A percentile compares a stretch with the other conserved stretches of the same genome.
Conservation (phyloP, 1,139 yeast species). For the Protomyces arabidopsidicola region DNA sequence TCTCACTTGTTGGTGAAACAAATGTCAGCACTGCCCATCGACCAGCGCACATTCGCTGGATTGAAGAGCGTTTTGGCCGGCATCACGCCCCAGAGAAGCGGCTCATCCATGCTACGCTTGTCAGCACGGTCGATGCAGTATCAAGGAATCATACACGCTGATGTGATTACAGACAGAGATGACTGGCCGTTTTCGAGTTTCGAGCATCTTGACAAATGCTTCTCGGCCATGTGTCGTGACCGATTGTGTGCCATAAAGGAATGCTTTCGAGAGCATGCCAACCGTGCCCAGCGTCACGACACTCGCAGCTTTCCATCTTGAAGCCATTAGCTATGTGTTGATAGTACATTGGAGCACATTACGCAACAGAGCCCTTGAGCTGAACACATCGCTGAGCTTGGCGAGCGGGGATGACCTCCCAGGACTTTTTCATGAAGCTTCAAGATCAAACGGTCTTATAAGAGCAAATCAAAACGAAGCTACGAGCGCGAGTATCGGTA, state of each 20-base stretch:
- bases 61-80: conserved; percentile 66
- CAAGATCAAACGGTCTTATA: too few species aligned
- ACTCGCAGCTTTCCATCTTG: conserved; percentile 19
- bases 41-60: conserved; percentile 78
- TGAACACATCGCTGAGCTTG: conserved; percentile 16
- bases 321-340: background rate
- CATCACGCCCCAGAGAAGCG: conserved; percentile 78
- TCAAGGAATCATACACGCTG: conserved; percentile 51
- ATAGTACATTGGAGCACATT: background rate
- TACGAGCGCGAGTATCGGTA: too few species aligned
- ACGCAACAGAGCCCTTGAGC: conserved; percentile 21
- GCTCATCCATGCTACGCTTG: conserved; percentile 64
- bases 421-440: background rate
- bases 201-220: conserved; percentile 37
- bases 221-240: conserved; percentile 15
- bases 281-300: conserved; percentile 22
- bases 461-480: too few species aligned
- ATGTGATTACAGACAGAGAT: conserved; percentile 85
- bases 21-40: conserved; percentile 86
- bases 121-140: background rate
- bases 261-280: conserved; percentile 22
- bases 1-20: conserved; percentile 60
- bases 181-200: conserved; percentile 51
- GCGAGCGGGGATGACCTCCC: background rate
- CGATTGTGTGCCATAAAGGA: conserved; percentile 6